Base-by-base conservation (phyloP, 176 grass and related monocot species). In the Musa itinerans region DNA sequence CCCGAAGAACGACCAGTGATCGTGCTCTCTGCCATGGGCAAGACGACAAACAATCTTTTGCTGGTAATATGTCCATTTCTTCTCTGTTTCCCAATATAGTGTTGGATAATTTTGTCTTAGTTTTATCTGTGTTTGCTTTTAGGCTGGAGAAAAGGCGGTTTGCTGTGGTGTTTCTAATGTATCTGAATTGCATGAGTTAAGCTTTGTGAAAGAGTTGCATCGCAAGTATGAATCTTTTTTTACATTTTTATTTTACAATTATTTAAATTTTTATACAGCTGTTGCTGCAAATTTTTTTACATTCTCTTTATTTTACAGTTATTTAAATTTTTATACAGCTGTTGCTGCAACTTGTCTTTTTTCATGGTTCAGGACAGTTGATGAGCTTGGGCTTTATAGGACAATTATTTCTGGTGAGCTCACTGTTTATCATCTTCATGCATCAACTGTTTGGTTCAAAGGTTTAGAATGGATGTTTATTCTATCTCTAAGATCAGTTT, bases 21-120 rank as follows among this genome's bases (percentile, higher is more conserved):
- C 15, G 91, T 99, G 27, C 91, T 99, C 43, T 99, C 96, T 74
- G 96, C 96, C 79, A 99, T 95, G 96, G 89, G 86, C 65, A 99
- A 89, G 87, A 92, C 91, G 14, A 99, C 96, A 68, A 99, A 95
- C 75, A 86, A 84, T 64, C 87, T 99, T 19, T 70, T 95, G 11
- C 78, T 90, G 25, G 86, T 95, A 78, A 51, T 52, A 74, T 52
- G 14, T n/a, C 53, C 43, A 65, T 80, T 29, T 52, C 68, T 43
- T 52, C 24, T 59, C 17, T 8, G 16, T 10, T 52, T 59, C 11
- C 50, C 11, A 54, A 20, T 50, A 65, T 11, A 27, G 24, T 53
- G 56, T 78, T 54, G 74, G 23, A 55, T 26, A 19, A 43, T 34
- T 58, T 63, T 43, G 4, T 15, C 16, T 20, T 11, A 7, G 17